Evolutionary conservation across 2,329 filamentous ascomycete species (phyloP).

Genomic region (Paracoccidioides lutzii): DNA sequence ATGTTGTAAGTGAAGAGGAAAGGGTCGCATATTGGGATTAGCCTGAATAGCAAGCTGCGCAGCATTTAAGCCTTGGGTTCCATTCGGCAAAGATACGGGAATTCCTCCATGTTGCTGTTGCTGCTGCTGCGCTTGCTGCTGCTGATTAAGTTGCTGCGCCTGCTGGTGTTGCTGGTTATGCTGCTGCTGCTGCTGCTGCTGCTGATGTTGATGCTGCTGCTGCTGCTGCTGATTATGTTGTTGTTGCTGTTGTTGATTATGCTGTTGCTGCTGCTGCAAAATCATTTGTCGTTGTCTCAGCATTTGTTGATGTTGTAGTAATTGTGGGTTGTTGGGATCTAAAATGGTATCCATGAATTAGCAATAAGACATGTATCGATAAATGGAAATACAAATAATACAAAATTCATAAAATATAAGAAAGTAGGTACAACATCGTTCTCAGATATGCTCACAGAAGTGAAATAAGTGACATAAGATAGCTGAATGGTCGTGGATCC

Average conservation of each 20-base stretch:
- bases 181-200: conserved; percentile 24
- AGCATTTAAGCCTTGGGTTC: conserved; percentile 27
- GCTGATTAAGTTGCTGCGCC: conserved; percentile 17
- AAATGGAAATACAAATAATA: neutral
- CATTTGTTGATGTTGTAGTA: conserved; percentile 22
- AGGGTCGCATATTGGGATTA: conserved; percentile 27
- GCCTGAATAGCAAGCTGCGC: conserved; percentile 33
- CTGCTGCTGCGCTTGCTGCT: conserved; percentile 20
- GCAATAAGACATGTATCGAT: neutral
- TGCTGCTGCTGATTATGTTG: conserved; percentile 22
- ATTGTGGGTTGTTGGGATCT: conserved; percentile 33
- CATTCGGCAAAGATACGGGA: conserved; percentile 30
- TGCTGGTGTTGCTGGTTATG: conserved; percentile 21
- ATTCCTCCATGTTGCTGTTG: conserved; percentile 19
- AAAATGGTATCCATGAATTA: conserved; percentile 5
- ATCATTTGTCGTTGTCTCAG: conserved; percentile 17
- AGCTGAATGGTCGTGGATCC: neutral
- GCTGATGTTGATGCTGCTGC: conserved; percentile 19
- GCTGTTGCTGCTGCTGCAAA: conserved; percentile 28
- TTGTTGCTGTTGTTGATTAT: conserved; percentile 30
- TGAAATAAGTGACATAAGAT: neutral
- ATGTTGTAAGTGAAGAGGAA: conserved; percentile 31
- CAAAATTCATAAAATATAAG: neutral
- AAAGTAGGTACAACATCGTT: neutral
- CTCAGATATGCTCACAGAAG: neutral